Conservation (phyloP, 192 early-diverging fungal genomes). For the Linnemannia hyalina region DNA sequence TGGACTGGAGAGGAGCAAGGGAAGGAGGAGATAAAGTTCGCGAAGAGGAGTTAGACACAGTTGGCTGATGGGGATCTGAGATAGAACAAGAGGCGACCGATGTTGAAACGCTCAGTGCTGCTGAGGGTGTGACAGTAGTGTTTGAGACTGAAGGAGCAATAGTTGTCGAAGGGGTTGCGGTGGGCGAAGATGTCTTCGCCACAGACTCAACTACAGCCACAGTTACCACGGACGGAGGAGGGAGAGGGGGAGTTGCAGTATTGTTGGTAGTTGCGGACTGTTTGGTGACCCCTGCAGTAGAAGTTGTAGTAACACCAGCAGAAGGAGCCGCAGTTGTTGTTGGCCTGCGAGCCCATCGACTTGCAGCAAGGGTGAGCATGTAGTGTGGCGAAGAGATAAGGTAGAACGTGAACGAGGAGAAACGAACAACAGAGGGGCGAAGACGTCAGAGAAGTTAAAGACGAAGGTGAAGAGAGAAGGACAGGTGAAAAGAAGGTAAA, state of each 20-base stretch:
- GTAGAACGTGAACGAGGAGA: too few species aligned
- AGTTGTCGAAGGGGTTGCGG: not conserved
- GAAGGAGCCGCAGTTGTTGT: not conserved
- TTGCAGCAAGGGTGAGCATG: not conserved
- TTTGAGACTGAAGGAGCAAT: too few species aligned
- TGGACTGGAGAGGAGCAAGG: not conserved
- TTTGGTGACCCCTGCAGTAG: not conserved
- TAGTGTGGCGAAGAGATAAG: too few species aligned
- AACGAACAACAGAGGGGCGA: too few species aligned
- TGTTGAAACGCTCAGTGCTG: not conserved
- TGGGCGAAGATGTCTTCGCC: not conserved
- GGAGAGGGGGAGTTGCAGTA: too few species aligned
- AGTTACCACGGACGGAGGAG: too few species aligned
- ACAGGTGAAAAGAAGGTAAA: not conserved
- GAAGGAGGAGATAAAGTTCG: not conserved
- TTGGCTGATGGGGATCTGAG: not conserved
- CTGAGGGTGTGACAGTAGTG: not conserved
- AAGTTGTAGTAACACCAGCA: not conserved
- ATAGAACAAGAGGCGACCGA: not conserved
- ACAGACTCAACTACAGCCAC: too few species aligned
- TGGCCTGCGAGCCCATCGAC: not conserved
- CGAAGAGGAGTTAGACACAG: not conserved
- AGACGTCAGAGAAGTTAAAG: too few species aligned
- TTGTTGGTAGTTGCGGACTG: too few species aligned
- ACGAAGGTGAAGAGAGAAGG: too few species aligned